Base-by-base conservation (phyloP, 768 basidiomycete species). In the Galerina marginata region DNA sequence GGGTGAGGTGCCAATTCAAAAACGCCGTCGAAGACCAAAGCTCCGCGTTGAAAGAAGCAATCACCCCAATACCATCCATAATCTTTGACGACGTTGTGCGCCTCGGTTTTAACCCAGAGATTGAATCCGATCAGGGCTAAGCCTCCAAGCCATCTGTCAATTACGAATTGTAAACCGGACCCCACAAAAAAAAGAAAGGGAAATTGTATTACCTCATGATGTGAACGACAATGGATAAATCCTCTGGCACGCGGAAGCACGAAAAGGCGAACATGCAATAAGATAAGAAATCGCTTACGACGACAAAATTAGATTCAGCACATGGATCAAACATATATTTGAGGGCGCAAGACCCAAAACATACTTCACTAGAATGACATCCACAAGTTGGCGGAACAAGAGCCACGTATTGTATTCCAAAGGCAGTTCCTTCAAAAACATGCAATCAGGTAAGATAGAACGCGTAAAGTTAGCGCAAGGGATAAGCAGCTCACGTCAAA, bases 41-140 rank as follows among this genome's bases (percentile, higher is more conserved):
- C 89, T 44, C 93, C 93, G n/a, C 92, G 89, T 72, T 93, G 92
- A 79, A 95, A 94, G 77, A 95, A 95, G 58, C 88, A 88, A 65
- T 95, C 93, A 9, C 93, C 95, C 94, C 94, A 95, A 73, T 95
- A 98, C 95, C 95, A 98, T 14, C 95, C 96, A 65, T 96, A 98
- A 69, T 98, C 96, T 68, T 97, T 99, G 61, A 99, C 95, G 50
- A 99, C 94, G 55, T 94, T 85, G 72, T 99, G 97, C 0, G 97
- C 97, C 70, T 99, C 96, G 2, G 91, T 92, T 72, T 99, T 99
- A 63, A 99, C 95, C 95, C 96, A 99, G 38, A 99, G 83, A 73
- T 99, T 99, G 82, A 99, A 99, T 20, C 83, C 84, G 71, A 99
- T 95, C 25, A 99, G 79, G 0, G 86, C 83, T 60, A 92, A 72